Evolutionary conservation across 1,139 yeast genomes (phyloP).

Genomic region (Hyphopichia buzzinii): DNA sequence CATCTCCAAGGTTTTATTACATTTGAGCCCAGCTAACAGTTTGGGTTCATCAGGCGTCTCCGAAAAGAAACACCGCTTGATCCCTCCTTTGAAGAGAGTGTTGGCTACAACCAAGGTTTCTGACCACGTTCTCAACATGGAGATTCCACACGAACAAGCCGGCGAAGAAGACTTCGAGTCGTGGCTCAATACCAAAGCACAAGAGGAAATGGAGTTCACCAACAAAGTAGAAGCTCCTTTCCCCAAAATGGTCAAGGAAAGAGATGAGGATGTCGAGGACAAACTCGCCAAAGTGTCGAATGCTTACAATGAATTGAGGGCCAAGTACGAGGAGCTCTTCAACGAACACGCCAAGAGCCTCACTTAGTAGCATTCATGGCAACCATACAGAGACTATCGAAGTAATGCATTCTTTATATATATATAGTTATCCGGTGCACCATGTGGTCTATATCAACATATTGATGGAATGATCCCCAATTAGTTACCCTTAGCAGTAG

Average conservation of each 20-base stretch:
- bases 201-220: conserved; percentile 52
- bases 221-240: conserved; percentile 24
- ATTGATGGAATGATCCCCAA: too few species aligned
- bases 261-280: conserved; percentile 31
- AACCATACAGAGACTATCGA: too few species aligned
- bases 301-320: conserved; percentile 59
- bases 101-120: conserved; percentile 42
- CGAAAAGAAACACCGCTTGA: conserved; percentile 41
- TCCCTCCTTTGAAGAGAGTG: conserved; percentile 62
- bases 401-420: conserved; percentile 3
- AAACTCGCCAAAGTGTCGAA: conserved; percentile 50
- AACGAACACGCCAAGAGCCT: conserved; percentile 46
- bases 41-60: background rate
- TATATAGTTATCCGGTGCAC: background rate
- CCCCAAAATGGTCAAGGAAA: conserved; percentile 2
- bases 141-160: conserved; percentile 24
- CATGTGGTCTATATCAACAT: too few species aligned
- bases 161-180: conserved; percentile 20
- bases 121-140: conserved; percentile 52
- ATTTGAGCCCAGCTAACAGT: conserved; percentile 7
- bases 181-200: conserved; percentile 48
- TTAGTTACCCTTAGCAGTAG: too few species aligned
- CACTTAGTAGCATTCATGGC: background rate
- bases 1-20: conserved; percentile 24
- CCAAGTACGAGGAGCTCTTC: conserved; percentile 59